Base-by-base conservation (phyloP, 2,329 filamentous ascomycete species). In the Colletotrichum karsti region DNA sequence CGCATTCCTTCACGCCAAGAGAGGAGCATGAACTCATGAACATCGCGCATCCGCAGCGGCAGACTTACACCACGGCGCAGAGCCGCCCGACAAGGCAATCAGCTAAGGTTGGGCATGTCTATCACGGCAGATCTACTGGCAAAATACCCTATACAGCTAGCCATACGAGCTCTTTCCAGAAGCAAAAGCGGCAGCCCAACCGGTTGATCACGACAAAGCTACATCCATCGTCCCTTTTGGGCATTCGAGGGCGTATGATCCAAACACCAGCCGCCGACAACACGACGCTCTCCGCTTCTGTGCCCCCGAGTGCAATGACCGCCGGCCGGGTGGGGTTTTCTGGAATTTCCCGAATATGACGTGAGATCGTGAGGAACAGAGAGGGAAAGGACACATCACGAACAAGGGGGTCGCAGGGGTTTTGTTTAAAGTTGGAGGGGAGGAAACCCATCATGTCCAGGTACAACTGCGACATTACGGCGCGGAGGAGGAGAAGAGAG, bases 281-380 rank as follows among this genome's bases (percentile, higher is more conserved):
- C n/a, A 33, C 13, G 28, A 30, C 33, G 24, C 30, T 26, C 13
- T 24, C 18, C 33, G 10, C 22, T 13, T 33, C 44, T 15, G 7
- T 22, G 5, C 26, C 18, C 50, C 26, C 24, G 35, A 28, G 22
- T 13, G 42, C n/a, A n/a, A 12, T 37, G 18, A 28, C n/a, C 9
- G 44, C 7, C 10, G 35, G 46, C 42, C 20, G 33, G 35, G 51
- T 42, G 53, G 42, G 22, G 35, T 46, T 53, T 44, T 53, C 64
- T 53, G 53, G 59, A 58, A 67, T 58, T 20, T 67, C 64, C 44
- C 50, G 60, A 67, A 26, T 56, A 67, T 57, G 64, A 67, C 59
- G 59, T 67, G 64, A 67, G 64, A 67, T 39, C 44, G 33, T 50
- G 20, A 30, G 44, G 24, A 33, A 33, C 33, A 33, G 33, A 33